Conservation (phyloP, 495 filamentous ascomycete genomes). For the Penicillium daleae region DNA sequence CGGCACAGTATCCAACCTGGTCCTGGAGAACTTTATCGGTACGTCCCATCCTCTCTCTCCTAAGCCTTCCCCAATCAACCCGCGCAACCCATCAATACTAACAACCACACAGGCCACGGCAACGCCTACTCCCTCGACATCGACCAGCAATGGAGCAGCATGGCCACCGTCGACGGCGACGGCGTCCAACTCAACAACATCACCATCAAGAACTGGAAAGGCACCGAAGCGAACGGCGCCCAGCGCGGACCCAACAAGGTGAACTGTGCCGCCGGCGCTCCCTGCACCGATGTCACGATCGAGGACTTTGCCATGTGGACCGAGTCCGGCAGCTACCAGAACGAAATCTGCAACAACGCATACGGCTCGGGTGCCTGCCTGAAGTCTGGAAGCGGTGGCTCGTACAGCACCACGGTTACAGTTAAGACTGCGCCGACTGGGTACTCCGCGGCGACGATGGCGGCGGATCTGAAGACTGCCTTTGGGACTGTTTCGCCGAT, state of each 20-base stretch:
- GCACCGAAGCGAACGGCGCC: constrained; percentile 54
- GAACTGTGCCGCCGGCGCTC: constrained; percentile 49
- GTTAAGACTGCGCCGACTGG: constrained; percentile 45
- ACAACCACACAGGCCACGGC: constrained; percentile 40
- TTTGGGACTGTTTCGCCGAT: constrained; percentile 52
- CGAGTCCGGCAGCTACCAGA: constrained; percentile 47
- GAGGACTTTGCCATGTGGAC: constrained; percentile 65
- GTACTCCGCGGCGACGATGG: constrained; percentile 55
- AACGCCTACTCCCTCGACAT: constrained; percentile 59
- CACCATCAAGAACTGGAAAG: constrained; percentile 60
- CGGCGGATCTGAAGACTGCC: constrained; percentile 43
- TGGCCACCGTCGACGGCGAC: constrained; percentile 38
- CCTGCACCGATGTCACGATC: constrained; percentile 57
- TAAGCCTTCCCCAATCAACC: neutral
- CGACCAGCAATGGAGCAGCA: constrained; percentile 57
- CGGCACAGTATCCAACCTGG: constrained; percentile 55
- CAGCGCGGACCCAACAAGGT: constrained; percentile 55
- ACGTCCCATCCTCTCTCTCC: constrained; percentile 20
- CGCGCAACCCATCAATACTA: constrained; percentile 27
- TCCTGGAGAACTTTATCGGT: constrained; percentile 62
- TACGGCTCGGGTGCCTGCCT: constrained; percentile 56
- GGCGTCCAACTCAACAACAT: constrained; percentile 57
- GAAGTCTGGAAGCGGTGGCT: constrained; percentile 27
- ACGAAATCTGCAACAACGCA: constrained; percentile 52
- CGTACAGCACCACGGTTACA: constrained; percentile 41